A percentile compares a stretch with the other conserved stretches of the same genome.
Conservation (phyloP, 2,329 filamentous ascomycete species). For the Parasarocladium wereldwijsianum region DNA sequence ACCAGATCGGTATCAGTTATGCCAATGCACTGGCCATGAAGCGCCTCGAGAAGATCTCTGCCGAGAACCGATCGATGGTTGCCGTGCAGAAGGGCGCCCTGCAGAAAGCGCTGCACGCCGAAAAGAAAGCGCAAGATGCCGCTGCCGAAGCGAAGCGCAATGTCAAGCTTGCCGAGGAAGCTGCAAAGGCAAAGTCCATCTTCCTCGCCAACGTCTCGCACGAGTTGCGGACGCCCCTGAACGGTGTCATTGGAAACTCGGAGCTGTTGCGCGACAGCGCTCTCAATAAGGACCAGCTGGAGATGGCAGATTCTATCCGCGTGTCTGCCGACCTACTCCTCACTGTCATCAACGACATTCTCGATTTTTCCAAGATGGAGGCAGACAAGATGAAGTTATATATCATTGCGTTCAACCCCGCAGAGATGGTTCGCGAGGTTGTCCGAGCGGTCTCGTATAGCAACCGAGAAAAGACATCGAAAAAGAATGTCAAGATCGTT, state of each 20-base stretch:
- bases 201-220: conserved; percentile 72
- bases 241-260: conserved; percentile 79
- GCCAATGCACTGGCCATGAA: conserved; percentile 54
- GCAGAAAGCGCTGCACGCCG: conserved; percentile 55
- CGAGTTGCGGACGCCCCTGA: conserved; percentile 68
- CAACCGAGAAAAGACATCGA: conserved; percentile 46
- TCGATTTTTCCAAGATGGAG: conserved; percentile 91
- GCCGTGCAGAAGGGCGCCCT: conserved; percentile 61
- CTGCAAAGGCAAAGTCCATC: conserved; percentile 69
- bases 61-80: conserved; percentile 66
- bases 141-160: conserved; percentile 65
- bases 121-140: conserved; percentile 62
- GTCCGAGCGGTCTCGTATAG: conserved; percentile 52
- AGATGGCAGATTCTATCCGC: conserved; percentile 78
- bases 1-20: conserved; percentile 63
- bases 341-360: conserved; percentile 89
- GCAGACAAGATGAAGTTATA: conserved; percentile 76
- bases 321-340: conserved; percentile 75
- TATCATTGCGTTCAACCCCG: conserved; percentile 51
- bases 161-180: conserved; percentile 70
- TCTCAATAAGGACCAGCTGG: conserved; percentile 61
- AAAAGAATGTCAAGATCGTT: conserved; percentile 47
- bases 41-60: conserved; percentile 61
- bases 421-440: conserved; percentile 52
- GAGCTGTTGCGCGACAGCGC: conserved; percentile 67